These are phyloP conservation scores for Botrytis elliptica DNA, from an alignment of 2,329 filamentous ascomycete genomes.

Conservation along the genomic window DNA sequence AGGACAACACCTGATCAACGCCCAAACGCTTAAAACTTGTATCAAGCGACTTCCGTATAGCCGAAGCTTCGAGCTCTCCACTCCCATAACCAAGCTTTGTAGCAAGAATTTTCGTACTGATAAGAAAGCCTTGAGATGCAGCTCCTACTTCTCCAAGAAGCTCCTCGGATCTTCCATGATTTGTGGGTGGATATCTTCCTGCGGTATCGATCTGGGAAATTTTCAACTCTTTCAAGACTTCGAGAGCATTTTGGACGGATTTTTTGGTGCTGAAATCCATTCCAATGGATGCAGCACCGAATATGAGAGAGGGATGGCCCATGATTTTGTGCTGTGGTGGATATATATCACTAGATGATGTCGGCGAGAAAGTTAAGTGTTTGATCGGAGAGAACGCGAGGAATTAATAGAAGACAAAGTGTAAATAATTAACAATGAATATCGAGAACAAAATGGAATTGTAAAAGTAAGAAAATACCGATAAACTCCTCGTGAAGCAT, in stretches of 20 bases:
- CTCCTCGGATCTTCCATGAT: conserved; percentile 19
- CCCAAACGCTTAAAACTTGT: conserved; percentile 8
- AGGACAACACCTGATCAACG: neutral
- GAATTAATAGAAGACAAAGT: neutral
- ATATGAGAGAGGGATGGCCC: conserved; percentile 16
- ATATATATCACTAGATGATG: neutral
- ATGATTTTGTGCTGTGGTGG: neutral
- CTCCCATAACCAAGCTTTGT: neutral
- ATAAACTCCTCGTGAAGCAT: neutral
- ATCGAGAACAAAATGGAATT: neutral
- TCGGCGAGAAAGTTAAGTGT: neutral
- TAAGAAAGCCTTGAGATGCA: conserved; percentile 16
- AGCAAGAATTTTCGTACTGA: conserved; percentile 23
- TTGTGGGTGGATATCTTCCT: conserved; percentile 21
- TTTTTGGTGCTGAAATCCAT: neutral
- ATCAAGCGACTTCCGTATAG: neutral
- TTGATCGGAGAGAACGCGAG: neutral
- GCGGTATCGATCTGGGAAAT: conserved; percentile 23
- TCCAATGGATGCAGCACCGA: conserved; percentile 1
- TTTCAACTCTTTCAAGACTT: conserved; percentile 8
- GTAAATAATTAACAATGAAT: neutral
- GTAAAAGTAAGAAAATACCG: fast-evolving
- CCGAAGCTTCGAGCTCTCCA: conserved; percentile 1
- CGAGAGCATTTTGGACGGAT: conserved; percentile 11
- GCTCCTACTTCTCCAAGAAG: conserved; percentile 19